A percentile compares a stretch with the other conserved stretches of the same genome.
These are phyloP conservation scores for Nevesoporus exiguus DNA, from an alignment of 768 basidiomycete genomes.

Conservation along the genomic window DNA sequence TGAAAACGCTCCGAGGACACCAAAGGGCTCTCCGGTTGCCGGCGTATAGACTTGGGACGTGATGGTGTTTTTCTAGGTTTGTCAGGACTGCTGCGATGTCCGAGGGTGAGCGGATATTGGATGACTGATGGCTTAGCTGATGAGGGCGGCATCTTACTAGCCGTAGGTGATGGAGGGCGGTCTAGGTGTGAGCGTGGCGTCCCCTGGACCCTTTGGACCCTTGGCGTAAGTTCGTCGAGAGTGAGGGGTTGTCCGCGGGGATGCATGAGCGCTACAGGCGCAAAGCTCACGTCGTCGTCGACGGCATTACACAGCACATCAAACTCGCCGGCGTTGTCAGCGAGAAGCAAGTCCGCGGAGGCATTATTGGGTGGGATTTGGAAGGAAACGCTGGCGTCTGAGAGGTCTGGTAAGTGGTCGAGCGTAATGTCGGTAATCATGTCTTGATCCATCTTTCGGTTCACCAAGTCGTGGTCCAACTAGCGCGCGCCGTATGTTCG, in stretches of 20 bases:
- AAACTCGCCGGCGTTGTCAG: slow-evolving; percentile 39
- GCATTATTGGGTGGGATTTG: slow-evolving; percentile 44
- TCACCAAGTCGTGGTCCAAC: slow-evolving; percentile 4
- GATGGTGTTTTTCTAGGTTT: slow-evolving; percentile 13
- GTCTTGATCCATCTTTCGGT: slow-evolving; percentile 17
- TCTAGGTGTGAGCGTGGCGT: slow-evolving; percentile 1
- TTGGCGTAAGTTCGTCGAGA: slow-evolving; percentile 42
- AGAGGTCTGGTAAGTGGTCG: slow-evolving; percentile 54
- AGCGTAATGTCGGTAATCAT: slow-evolving; percentile 43
- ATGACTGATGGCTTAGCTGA: slow-evolving; percentile 17
- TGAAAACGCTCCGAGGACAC: slow-evolving; percentile 29
- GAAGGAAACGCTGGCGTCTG: slow-evolving; percentile 41
- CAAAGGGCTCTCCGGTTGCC: slow-evolving; percentile 6
- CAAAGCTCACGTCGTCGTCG: slow-evolving; percentile 36
- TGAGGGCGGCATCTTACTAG: background rate
- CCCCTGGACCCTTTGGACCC: slow-evolving; percentile 29
- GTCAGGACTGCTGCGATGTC: slow-evolving; percentile 13
- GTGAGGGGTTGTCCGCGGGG: slow-evolving; percentile 34
- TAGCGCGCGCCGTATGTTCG: slow-evolving; percentile 6
- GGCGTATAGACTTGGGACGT: background rate
- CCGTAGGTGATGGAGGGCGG: slow-evolving; percentile 13
- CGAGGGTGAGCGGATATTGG: slow-evolving; percentile 9
- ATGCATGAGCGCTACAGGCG: slow-evolving; percentile 29
- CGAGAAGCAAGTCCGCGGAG: slow-evolving; percentile 34
- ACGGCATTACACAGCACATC: slow-evolving; percentile 36